These are phyloP conservation scores for Nakazawaea populi DNA, from an alignment of 805 yeast species.

Conservation along the genomic window DNA sequence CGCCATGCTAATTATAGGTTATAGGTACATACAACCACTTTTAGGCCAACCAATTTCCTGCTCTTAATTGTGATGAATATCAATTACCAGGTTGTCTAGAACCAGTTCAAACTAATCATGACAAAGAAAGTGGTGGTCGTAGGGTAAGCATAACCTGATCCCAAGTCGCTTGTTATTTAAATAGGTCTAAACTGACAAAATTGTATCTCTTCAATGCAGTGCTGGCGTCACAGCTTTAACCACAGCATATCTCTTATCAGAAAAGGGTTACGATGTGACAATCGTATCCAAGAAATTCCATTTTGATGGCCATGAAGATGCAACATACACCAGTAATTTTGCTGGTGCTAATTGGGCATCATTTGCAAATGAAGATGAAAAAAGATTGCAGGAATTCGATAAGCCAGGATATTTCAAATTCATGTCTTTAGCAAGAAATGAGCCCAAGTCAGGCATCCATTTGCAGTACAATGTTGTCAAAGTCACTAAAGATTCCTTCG, in stretches of 20 bases:
- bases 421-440: constrained; percentile 30
- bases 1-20: too few species aligned
- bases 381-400: constrained; percentile 33
- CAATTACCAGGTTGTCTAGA: too few species aligned
- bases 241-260: constrained; percentile 29
- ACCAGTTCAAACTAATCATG: too few species aligned
- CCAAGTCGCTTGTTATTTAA: too few species aligned
- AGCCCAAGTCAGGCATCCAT: constrained; percentile 39
- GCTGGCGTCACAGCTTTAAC: constrained; percentile 44
- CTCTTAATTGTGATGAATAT: too few species aligned
- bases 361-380: constrained; percentile 28
- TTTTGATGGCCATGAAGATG: constrained; percentile 37
- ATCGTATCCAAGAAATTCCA: constrained; percentile 35
- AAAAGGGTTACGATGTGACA: constrained; percentile 27
- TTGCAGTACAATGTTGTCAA: constrained; percentile 14
- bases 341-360: constrained; percentile 61
- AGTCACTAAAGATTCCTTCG: constrained; percentile 3
- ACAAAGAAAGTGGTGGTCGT: too few species aligned
- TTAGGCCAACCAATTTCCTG: too few species aligned
- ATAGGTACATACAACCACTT: too few species aligned
- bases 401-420: constrained; percentile 35
- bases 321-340: constrained; percentile 43
- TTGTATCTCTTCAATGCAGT: constrained; percentile 10
- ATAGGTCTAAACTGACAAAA: not conserved
- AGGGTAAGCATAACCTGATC: too few species aligned